Conservation (phyloP, 2,329 filamentous ascomycete species). For the Aplosporella prunicola region DNA sequence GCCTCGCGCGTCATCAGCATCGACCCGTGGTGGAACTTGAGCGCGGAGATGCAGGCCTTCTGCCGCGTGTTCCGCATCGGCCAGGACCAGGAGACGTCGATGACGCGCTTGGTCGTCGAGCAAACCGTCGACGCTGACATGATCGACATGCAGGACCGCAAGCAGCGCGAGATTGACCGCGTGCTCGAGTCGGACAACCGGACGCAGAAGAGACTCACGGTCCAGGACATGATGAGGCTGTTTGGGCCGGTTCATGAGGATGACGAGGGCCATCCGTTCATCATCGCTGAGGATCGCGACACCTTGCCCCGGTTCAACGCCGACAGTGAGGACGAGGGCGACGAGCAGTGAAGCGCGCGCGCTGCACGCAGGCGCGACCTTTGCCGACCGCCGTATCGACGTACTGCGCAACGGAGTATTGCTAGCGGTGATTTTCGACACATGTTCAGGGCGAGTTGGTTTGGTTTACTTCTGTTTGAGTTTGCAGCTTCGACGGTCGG, state of each 20-base stretch:
- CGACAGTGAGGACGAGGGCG: constrained; percentile 24
- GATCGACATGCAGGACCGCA: constrained; percentile 45
- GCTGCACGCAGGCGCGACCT: constrained; percentile 23
- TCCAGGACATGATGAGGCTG: constrained; percentile 36
- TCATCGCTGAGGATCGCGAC: constrained; percentile 29
- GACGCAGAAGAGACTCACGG: constrained; percentile 24
- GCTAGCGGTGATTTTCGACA: too few relatives aligned
- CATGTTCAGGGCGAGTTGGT: too few relatives aligned
- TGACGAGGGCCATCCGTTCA: constrained; percentile 31
- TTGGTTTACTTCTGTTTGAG: too few relatives aligned
- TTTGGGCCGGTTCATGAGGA: constrained; percentile 36
- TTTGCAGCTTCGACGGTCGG: too few relatives aligned
- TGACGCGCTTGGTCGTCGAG: constrained; percentile 48
- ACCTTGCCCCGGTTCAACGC: constrained; percentile 22
- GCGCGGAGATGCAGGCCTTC: constrained; percentile 43
- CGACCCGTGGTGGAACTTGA: constrained; percentile 50
- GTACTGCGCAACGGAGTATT: too few relatives aligned
- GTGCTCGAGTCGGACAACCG: constrained; percentile 33
- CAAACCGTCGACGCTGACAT: constrained; percentile 52
- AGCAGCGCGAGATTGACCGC: constrained; percentile 37
- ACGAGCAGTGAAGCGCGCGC: constrained; percentile 17
- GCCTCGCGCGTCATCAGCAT: constrained; percentile 41
- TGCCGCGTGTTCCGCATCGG: constrained; percentile 56
- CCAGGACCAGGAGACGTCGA: constrained; percentile 50
- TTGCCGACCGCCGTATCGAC: too few relatives aligned